A percentile compares a stretch with the other conserved stretches of the same genome.
Evolutionary conservation across 2,329 filamentous ascomycete species (phyloP).

Genomic region (Aspergillus fumigatus): DNA sequence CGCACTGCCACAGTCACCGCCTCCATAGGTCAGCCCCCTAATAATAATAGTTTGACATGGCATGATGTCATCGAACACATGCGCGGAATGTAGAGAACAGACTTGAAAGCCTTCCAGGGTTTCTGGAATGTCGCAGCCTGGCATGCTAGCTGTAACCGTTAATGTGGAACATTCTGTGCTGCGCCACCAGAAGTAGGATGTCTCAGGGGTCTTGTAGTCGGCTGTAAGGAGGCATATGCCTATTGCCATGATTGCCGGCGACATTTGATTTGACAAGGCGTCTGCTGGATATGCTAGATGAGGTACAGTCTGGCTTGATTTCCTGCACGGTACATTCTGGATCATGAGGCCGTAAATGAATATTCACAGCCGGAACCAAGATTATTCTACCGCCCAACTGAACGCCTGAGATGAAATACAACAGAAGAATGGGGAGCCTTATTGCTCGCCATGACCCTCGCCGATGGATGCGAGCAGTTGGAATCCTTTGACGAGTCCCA

Average conservation of each 20-base stretch:
- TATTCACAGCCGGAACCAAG: not conserved
- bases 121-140: not conserved
- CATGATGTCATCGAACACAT: not conserved
- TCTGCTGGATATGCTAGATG: not conserved
- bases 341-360: not conserved
- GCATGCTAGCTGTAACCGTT: not conserved
- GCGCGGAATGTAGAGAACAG: not conserved
- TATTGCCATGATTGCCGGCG: not conserved
- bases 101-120: not conserved
- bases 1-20: not conserved
- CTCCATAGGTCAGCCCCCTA: not conserved
- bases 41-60: not conserved
- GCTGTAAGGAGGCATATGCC: not conserved
- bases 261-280: not conserved
- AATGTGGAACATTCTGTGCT: not conserved
- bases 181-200: not conserved
- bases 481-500: conserved; percentile 38
- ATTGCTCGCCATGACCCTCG: conserved; percentile 6
- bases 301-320: not conserved
- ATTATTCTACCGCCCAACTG: not conserved
- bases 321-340: not conserved
- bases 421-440: not conserved
- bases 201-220: not conserved
- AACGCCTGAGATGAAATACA: not conserved
- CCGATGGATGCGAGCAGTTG: conserved; percentile 24